Percentiles rank a stretch among this genome's conserved stretches.
These are phyloP conservation scores for Bryoerythrophyllum caledonicum DNA, from an alignment of 225 moss, liverwort and hornwort genomes.

Conservation along the genomic window DNA sequence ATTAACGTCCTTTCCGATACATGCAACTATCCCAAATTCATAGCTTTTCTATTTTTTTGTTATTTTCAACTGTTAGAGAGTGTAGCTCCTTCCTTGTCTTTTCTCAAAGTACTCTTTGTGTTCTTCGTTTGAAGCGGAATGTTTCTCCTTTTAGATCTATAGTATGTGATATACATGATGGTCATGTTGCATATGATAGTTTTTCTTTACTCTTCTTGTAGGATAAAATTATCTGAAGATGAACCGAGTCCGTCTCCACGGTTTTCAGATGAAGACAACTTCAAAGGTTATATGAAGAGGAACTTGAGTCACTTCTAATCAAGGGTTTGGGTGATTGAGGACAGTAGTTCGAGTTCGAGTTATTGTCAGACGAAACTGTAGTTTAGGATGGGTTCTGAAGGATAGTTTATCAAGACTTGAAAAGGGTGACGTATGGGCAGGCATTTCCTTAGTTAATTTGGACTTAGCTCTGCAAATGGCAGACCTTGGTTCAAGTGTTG, in stretches of 20 bases:
- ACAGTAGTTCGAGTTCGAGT: slow-evolving; percentile 63
- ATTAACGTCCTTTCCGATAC: background rate
- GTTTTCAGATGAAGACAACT: slow-evolving; percentile 67
- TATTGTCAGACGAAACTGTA: slow-evolving; percentile 54
- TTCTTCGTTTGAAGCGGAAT: too few species aligned
- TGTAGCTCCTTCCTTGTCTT: background rate
- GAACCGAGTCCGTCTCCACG: slow-evolving; percentile 31
- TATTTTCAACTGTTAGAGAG: slow-evolving; percentile 3
- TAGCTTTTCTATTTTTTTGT: background rate
- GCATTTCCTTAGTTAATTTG: slow-evolving; percentile 59
- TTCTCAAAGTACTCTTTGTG: background rate
- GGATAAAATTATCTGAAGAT: slow-evolving; percentile 45
- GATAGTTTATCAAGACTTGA: slow-evolving; percentile 49
- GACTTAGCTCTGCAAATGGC: slow-evolving; percentile 87
- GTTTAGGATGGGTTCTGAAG: slow-evolving; percentile 54
- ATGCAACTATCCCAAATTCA: background rate
- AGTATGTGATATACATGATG: slow-evolving; percentile 7
- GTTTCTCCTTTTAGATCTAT: background rate
- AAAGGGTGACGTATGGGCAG: slow-evolving; percentile 53
- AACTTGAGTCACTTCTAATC: slow-evolving; percentile 58
- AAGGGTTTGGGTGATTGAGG: slow-evolving; percentile 75
- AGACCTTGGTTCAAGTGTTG: slow-evolving; percentile 87
- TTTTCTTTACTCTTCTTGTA: slow-evolving; percentile 28
- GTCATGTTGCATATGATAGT: slow-evolving; percentile 13
- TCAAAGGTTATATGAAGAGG: slow-evolving; percentile 54